Conservation (phyloP, 202 grass and related monocot species). For the Zoysia matrella region DNA sequence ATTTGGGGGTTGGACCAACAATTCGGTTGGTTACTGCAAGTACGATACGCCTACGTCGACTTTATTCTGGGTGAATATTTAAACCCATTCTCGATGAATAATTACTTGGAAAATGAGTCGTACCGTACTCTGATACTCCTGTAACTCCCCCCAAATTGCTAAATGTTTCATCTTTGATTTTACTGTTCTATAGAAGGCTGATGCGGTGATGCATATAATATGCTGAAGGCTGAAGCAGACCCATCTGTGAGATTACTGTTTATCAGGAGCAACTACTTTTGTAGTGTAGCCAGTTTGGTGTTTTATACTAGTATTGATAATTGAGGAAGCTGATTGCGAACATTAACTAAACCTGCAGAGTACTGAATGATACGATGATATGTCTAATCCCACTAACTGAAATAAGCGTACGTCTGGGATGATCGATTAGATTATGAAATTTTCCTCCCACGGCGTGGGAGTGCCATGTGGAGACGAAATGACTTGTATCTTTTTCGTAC, state of each 20-base stretch:
- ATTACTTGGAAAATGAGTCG: neutral
- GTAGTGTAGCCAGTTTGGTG: neutral
- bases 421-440: neutral
- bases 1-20: constrained; percentile 43
- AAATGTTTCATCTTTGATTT: neutral
- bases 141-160: neutral
- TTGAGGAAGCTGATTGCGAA: neutral
- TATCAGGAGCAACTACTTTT: neutral
- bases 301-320: neutral
- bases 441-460: neutral
- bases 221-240: no score
- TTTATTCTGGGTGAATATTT: constrained; percentile 30
- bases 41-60: constrained; percentile 32
- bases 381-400: constrained; percentile 31
- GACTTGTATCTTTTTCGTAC: neutral
- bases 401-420: constrained; percentile 13
- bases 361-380: constrained; percentile 27
- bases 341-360: neutral
- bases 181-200: neutral
- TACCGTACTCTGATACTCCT: neutral
- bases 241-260: constrained; percentile 16
- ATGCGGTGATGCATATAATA: no score
- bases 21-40: constrained; percentile 26
- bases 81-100: neutral
- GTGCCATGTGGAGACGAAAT: neutral